These are phyloP conservation scores for Herpetomonas tarakana DNA, from an alignment of 208 protist genomes.

Conservation along the genomic window DNA sequence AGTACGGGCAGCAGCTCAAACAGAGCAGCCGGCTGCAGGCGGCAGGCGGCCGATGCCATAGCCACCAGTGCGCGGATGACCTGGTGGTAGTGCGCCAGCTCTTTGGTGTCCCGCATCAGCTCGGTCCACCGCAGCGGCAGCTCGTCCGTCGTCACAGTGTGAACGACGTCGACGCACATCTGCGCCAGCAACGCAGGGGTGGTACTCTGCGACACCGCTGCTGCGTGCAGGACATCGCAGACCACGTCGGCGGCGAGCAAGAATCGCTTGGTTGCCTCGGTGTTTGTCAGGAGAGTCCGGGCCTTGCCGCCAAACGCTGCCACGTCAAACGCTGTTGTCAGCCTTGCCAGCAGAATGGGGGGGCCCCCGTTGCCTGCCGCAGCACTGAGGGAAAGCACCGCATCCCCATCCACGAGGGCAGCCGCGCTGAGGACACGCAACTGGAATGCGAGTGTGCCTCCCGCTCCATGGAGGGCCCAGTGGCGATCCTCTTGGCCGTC, in stretches of 20 bases:
- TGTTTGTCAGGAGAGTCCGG: neutral
- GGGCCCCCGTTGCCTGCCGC: too few relatives aligned
- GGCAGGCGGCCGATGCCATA: conserved; percentile 12
- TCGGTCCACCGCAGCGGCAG: conserved; percentile 57
- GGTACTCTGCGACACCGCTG: neutral
- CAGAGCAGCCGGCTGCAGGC: conserved; percentile 15
- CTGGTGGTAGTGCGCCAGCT: conserved; percentile 15
- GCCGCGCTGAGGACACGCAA: too few relatives aligned
- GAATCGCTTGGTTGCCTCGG: neutral
- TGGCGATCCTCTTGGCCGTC: too few relatives aligned
- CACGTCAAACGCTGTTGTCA: neutral
- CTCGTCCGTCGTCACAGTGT: conserved; percentile 28
- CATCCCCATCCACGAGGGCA: too few relatives aligned
- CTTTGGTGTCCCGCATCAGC: conserved; percentile 17
- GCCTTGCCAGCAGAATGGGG: neutral
- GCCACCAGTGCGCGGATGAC: conserved; percentile 27
- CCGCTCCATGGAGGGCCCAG: too few relatives aligned
- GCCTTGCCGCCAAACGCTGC: neutral
- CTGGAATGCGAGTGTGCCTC: too few relatives aligned
- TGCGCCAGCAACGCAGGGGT: neutral
- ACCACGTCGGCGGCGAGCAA: neutral
- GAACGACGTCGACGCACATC: conserved; percentile 4
- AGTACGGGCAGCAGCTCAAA: conserved; percentile 40
- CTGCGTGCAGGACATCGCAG: neutral
- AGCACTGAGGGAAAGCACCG: too few relatives aligned